These are phyloP conservation scores for Juncus inflexus DNA, from an alignment of 176 grass and related monocot genomes.

Conservation along the genomic window DNA sequence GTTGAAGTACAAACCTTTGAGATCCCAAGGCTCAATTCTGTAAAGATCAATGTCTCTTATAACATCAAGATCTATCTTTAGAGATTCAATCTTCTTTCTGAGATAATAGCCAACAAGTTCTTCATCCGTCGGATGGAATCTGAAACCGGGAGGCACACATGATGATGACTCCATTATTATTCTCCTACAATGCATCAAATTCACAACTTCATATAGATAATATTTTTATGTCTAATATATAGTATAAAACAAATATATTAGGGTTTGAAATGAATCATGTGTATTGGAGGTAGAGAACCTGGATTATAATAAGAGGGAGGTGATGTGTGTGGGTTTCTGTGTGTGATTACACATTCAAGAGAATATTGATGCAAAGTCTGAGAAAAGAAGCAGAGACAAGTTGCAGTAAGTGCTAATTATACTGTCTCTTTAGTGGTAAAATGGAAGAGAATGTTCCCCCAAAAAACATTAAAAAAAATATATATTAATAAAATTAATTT, in stretches of 20 bases:
- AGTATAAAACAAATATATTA: constrained; percentile 24
- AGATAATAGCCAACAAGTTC: constrained; percentile 99
- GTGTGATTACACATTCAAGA: constrained; percentile 46
- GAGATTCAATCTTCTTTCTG: constrained; percentile 93
- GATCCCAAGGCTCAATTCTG: constrained; percentile 96
- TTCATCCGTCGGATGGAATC: constrained; percentile 97
- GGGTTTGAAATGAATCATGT: background rate
- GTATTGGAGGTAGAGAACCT: constrained; percentile 28
- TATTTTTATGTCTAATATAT: constrained; percentile 35
- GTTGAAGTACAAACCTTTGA: constrained; percentile 49
- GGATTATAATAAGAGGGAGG: constrained; percentile 26
- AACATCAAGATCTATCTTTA: constrained; percentile 97
- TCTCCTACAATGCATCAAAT: constrained; percentile 8
- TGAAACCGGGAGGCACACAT: constrained; percentile 94
- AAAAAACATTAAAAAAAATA: too few relatives aligned
- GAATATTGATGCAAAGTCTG: constrained; percentile 52
- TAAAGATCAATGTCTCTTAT: constrained; percentile 98
- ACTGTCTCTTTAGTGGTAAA: constrained; percentile 55
- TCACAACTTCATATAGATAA: constrained; percentile 17
- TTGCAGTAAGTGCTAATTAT: constrained; percentile 66
- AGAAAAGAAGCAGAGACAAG: constrained; percentile 49
- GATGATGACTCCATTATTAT: constrained; percentile 74
- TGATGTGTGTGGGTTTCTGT: constrained; percentile 61
- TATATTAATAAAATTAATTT: too few relatives aligned
- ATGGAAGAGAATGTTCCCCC: constrained; percentile 50